Percentiles rank a stretch among this genome's conserved stretches.
phyloP scores from a whole-genome alignment of 345 rosid species.

The Dipteronia dyeriana region DNA sequence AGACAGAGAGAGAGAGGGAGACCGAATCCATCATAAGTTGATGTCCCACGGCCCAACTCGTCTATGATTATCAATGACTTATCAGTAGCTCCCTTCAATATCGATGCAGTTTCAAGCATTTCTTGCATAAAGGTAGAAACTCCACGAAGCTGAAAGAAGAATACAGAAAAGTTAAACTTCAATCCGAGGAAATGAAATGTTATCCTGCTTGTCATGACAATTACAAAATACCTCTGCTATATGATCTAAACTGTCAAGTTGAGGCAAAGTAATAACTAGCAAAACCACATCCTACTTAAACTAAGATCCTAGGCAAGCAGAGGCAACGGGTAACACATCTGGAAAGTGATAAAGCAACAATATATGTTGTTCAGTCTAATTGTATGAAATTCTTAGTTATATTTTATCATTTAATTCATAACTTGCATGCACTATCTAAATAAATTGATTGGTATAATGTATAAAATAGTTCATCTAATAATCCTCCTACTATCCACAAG shows the following conservation, averaged over 20 bases:
- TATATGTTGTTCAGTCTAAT: background rate
- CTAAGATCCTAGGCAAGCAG: background rate
- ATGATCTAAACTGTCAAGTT: background rate
- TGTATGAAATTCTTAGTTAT: background rate
- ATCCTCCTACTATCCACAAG: background rate
- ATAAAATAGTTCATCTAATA: background rate
- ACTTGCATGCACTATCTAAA: background rate
- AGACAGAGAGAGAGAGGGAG: constrained; percentile 24
- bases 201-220: background rate
- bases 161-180: constrained; percentile 20
- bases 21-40: constrained; percentile 99
- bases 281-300: background rate
- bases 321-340: background rate
- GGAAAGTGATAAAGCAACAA: constrained; percentile 2
- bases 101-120: constrained; percentile 99
- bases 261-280: constrained; percentile 4
- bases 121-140: constrained; percentile 99
- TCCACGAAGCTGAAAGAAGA: constrained; percentile 66
- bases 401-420: background rate
- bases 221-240: background rate
- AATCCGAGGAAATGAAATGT: background rate
- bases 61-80: constrained; percentile 91
- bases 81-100: constrained; percentile 90
- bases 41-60: constrained; percentile 97
- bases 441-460: background rate